Conservation (phyloP, 345 rosid genomes). For the Euphorbia peplus region DNA sequence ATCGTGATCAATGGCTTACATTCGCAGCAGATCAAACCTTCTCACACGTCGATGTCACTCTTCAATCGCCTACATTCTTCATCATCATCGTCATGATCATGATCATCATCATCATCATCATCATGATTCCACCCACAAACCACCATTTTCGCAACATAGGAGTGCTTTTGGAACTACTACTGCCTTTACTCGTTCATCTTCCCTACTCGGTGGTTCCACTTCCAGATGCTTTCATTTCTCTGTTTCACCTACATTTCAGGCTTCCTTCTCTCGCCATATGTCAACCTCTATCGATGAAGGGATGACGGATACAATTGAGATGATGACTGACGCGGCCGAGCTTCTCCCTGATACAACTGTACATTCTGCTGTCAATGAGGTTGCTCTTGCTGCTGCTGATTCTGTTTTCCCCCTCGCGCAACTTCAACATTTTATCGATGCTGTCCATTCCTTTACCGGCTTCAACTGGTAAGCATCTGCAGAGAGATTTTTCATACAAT, state of each 20-base stretch:
- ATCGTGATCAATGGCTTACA: slow-evolving; percentile 28
- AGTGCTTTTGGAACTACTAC: slow-evolving; percentile 28
- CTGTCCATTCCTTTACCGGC: slow-evolving; percentile 60
- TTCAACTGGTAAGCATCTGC: slow-evolving; percentile 50
- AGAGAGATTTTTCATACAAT: too few relatives aligned
- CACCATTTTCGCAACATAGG: slow-evolving; percentile 35
- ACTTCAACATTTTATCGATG: slow-evolving; percentile 68
- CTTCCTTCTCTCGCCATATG: slow-evolving; percentile 52
- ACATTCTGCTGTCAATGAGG: slow-evolving; percentile 60
- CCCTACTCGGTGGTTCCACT: slow-evolving; percentile 23
- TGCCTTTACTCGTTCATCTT: slow-evolving; percentile 23
- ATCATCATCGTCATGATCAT: slow-evolving; percentile 25
- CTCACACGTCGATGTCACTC: slow-evolving; percentile 33
- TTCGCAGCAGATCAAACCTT: slow-evolving; percentile 51
- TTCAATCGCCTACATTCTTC: slow-evolving; percentile 37
- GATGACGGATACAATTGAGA: slow-evolving; percentile 43
- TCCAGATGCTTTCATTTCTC: slow-evolving; percentile 30
- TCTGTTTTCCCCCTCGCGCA: slow-evolving; percentile 54
- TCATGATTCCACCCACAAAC: slow-evolving; percentile 22
- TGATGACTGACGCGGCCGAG: slow-evolving; percentile 43
- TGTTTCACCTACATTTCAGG: slow-evolving; percentile 32
- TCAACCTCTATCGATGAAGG: slow-evolving; percentile 47
- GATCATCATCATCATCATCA: too few relatives aligned
- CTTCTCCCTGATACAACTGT: slow-evolving; percentile 46
- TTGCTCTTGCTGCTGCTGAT: slow-evolving; percentile 70